Base-by-base conservation (phyloP, 2,329 filamentous ascomycete species). In the Boeremia lycopersici region DNA sequence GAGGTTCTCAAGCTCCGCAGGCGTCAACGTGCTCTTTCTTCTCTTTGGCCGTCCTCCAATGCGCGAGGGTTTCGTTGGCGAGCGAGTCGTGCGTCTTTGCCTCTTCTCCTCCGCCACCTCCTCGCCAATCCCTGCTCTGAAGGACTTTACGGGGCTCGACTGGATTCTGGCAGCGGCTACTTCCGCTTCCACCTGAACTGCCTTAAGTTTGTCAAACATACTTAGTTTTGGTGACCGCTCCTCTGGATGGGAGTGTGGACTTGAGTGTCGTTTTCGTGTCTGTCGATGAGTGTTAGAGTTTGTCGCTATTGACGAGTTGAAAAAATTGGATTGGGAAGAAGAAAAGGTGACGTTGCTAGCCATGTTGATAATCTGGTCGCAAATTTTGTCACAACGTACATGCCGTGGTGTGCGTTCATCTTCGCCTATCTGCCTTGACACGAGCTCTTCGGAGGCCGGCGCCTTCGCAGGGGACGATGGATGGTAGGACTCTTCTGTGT, bases 21-120 rank as follows among this genome's bases (percentile, higher is more conserved):
- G 86, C 65, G 84, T 91, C 29, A 93, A 77, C 17, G 89, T 93
- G 67, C 88, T 91, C 71, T 90, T 82, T 68, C 89, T 81, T 68
- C 89, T 79, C 56, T 82, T 87, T 2, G 85, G 77, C 78, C 87
- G 72, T 70, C 86, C 65, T 73, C 79, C 70, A 77, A 82, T 71
- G 74, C 78, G 66, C 79, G 38, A 55, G 13, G 84, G 78, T 64
- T 72, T 75, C 30, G 70, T 67, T 31, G 74, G 63, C 48, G 64
- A 74, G 44, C 63, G 66, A 48, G 61, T 61, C 15, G 59, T 56
- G 30, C 67, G 65, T 41, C 59, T 67, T 53, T 64, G 62, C 41
- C 61, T 60, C 48, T 56, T 61, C 19, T 64, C 63, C 30, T 60
- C 49, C 26, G 47, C 40, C 67, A 64, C 43, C 42, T 69, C 60